Base-by-base conservation (phyloP, 768 basidiomycete genomes). In the Pleurotus djamor region DNA sequence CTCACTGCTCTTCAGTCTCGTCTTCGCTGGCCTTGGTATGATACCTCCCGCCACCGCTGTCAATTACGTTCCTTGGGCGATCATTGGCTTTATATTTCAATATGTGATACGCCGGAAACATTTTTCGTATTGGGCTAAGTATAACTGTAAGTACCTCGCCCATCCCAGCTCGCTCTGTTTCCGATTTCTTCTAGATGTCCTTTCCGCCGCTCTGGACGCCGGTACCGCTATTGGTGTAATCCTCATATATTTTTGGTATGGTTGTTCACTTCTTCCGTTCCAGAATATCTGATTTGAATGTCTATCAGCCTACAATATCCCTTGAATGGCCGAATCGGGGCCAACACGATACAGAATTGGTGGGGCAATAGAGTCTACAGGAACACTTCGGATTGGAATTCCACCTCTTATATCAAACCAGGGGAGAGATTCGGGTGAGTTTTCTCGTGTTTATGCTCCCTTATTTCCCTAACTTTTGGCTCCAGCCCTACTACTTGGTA, bases 41-140 rank as follows among this genome's bases (percentile, higher is more conserved):
- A 91, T 95, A 49, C 94, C 94, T 0, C 92, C 92, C 7, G 92
- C 92, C 10, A 91, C 86, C 0, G 89, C 92, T 3, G 79, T 94
- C 65, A 96, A 96, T 70, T 96, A 88, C 67, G 79, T 93, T 2
- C 86, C 88, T 2, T 94, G 89, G 88, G 83, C 87, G 68, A 74
- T 85, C 54, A 77, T 87, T 33, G 85, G 87, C 14, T 93, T 92
- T 68, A 72, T 92, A 32, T 94, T 94, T 74, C 92, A 91, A 64
- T 89, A 79, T 66, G 64, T 86, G n/a, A 77, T 89, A 38, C 79
- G 89, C 62, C 74, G 85, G 70, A 80, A 81, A 61, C 76, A 86
- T 67, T 91, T 91, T 67, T 72, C 81, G 5, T 89, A 84, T 74
- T 90, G 88, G 89, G 82, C 87, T 16, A 90, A 91, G 70, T 89